These are phyloP conservation scores for Paramyrothecium sp. DNA, from an alignment of 2,329 filamentous ascomycete species.

Conservation along the genomic window DNA sequence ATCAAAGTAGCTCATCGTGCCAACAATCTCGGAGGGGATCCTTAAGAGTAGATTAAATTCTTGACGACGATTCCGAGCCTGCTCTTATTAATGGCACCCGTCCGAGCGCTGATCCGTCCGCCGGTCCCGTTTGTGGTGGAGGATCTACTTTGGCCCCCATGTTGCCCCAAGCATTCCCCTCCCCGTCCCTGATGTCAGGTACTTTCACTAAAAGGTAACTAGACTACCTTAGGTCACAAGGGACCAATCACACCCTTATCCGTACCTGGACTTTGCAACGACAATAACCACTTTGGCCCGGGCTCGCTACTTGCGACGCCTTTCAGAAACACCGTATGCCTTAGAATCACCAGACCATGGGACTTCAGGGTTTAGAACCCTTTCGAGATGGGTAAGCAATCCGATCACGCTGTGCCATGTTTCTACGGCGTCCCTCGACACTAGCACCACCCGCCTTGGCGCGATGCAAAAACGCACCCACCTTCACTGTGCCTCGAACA, in stretches of 20 bases:
- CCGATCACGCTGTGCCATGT: background rate
- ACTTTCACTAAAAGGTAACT: background rate
- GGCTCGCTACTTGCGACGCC: constrained; percentile 2
- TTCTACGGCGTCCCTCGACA: background rate
- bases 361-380: constrained; percentile 20
- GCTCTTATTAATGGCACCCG: too few relatives aligned
- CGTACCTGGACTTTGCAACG: background rate
- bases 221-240: background rate
- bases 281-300: background rate
- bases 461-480: background rate
- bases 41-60: too few relatives aligned
- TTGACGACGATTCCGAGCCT: too few relatives aligned
- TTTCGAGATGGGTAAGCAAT: constrained; percentile 33
- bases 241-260: background rate
- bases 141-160: too few relatives aligned
- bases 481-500: too few relatives aligned
- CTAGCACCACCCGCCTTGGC: background rate
- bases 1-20: too few relatives aligned
- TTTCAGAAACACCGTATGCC: constrained; percentile 10
- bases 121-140: background rate
- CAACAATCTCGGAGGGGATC: too few relatives aligned
- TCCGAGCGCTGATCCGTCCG: background rate
- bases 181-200: background rate
- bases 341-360: constrained; percentile 27
- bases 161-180: background rate